Conservation (phyloP, 306 rosid genomes). For the Coriaria nepalensis region DNA sequence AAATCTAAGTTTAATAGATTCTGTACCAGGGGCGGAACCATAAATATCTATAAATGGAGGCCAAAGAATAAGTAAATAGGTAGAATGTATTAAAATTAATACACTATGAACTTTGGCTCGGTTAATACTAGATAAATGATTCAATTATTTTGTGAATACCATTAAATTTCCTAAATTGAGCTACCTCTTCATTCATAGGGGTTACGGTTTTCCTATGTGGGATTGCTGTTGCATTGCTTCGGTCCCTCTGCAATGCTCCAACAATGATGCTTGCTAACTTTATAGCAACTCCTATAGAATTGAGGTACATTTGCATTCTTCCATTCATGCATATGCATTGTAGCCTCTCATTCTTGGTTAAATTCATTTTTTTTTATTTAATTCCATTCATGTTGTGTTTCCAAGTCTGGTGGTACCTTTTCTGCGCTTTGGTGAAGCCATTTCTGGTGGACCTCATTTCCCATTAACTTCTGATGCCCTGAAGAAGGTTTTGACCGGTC, state of each 20-base stretch:
- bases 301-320: slow-evolving; percentile 52
- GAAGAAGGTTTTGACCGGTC: slow-evolving; percentile 66
- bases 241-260: slow-evolving; percentile 71
- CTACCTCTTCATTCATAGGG: slow-evolving; percentile 48
- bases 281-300: slow-evolving; percentile 81
- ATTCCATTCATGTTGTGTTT: slow-evolving; percentile 12
- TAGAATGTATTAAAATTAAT: too few relatives aligned
- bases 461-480: slow-evolving; percentile 75
- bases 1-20: too few relatives aligned
- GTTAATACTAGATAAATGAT: too few relatives aligned
- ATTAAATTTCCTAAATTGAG: too few relatives aligned
- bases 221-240: slow-evolving; percentile 55
- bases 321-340: too few relatives aligned
- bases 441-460: slow-evolving; percentile 70
- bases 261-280: slow-evolving; percentile 76
- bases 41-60: too few relatives aligned
- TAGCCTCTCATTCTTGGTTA: too few relatives aligned
- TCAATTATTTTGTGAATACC: too few relatives aligned
- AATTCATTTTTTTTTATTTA: neutral
- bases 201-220: slow-evolving; percentile 73
- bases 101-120: too few relatives aligned
- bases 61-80: too few relatives aligned
- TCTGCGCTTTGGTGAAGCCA: slow-evolving; percentile 76
- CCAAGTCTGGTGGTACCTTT: slow-evolving; percentile 75
- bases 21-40: too few relatives aligned